Base-by-base conservation (phyloP, 2,329 filamentous ascomycete genomes). In the Verticillium nubilum region DNA sequence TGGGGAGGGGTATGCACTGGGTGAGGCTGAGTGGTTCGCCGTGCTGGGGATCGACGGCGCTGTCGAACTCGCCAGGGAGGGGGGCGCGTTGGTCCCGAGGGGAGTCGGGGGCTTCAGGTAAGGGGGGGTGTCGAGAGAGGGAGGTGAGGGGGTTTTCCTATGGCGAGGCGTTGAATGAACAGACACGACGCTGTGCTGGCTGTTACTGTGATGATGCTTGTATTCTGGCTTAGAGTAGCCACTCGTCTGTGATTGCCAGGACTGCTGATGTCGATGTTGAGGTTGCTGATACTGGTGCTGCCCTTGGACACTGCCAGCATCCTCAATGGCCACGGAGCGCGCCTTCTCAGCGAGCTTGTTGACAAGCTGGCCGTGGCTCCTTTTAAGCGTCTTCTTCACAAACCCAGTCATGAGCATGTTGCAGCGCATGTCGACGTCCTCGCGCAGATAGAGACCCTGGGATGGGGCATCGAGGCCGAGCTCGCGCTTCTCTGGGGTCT, bases 341-440 rank as follows among this genome's bases (percentile, higher is more conserved):
- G 59, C 54, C 50, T 61, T 63, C 31, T 56, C 57, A 25, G 56
- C 98, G 35, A 91, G 73, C n/a, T 80, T 76, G 3, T 88, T 85
- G 2, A 94, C 89, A 4, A 96, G 80, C 2, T 82, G 78, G 10
- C 79, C 81, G 67, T 96, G 91, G 0, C 90, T 85, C 68, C 89
- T 90, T 67, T 90, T 90, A 53, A 96, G 80, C 15, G 90, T 95
- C 74, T 86, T 90, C 78, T 90, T 93, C 60, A 96, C 89, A 68
- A 96, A 96, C 7, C 77, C 75, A 0, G 86, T 81, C 77, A 95
- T 83, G 63, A 95, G 77, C 60, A 92, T 77, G 67, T 92, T 94
- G 76, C 91, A 96, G 60, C 83, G 83, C 79, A 96, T 86, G 63
- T 92, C 88, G 55, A 95, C 87, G 65, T 96, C 92, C 77, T 96